Base-by-base conservation (phyloP, 495 filamentous ascomycete species). In the Penicillium flavigenum region DNA sequence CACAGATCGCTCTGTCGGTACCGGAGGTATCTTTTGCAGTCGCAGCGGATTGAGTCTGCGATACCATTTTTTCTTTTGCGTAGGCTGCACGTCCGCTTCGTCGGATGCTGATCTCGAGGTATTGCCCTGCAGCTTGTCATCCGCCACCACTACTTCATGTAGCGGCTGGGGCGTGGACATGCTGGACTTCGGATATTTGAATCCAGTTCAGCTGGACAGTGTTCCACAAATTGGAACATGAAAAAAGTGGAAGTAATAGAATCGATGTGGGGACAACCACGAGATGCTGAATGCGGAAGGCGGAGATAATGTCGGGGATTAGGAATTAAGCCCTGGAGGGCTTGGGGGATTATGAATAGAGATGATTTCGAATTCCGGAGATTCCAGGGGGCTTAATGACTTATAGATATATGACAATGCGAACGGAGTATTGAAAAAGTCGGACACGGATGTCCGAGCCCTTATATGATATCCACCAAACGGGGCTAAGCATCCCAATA, bases 1-100 rank as follows among this genome's bases (percentile, higher is more conserved):
- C 1, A 76, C 67, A 4, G 62, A 59, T 10, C 84, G 69, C 51
- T 82, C 74, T 7, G 76, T 63, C 0, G 84, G 84, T 2, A 86
- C 71, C 19, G 83, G 78, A 17, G 84, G 84, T 14, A 71, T 72
- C 12, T 59, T 66, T 39, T 78, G 74, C 54, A 71, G 66, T 56
- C 80, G 81, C 27, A 87, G 60, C 3, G 85, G 83, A 62, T 87
- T 86, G 39, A 84, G 54, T 24, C 63, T 71, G 46, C 73, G 71
- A 66, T 82, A 72, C 84, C 82, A 86, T 70, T 73, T 77, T 46
- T 68, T 74, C 60, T 75, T 76, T 10, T 45, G 41, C 10, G 16
- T 27, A 3, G 51, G 50, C 34, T 61, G 43, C 38, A 56, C 11
- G 9, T 26, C 46, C 29, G 53, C 47, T 50, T 65, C 64, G 6